phyloP scores from a whole-genome alignment of 805 yeast species.

The Wickerhamomyces rabaulensis region DNA sequence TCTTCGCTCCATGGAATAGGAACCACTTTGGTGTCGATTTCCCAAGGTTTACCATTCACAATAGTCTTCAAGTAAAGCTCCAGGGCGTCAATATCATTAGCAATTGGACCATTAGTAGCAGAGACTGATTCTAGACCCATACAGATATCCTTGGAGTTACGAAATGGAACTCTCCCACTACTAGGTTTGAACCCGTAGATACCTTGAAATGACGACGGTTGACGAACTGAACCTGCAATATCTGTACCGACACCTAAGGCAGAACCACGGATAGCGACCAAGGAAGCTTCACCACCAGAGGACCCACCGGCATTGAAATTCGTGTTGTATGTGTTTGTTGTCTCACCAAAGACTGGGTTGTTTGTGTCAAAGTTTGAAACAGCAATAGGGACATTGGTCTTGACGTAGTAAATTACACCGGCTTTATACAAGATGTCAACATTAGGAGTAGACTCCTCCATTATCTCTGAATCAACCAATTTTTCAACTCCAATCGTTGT shows the following conservation, averaged over 20 bases:
- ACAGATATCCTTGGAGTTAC: constrained; percentile 26
- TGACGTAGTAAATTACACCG: constrained; percentile 20
- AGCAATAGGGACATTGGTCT: constrained; percentile 46
- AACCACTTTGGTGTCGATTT: constrained; percentile 32
- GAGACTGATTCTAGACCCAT: constrained; percentile 35
- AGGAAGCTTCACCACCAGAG: constrained; percentile 47
- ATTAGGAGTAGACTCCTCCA: constrained; percentile 29
- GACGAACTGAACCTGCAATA: constrained; percentile 45
- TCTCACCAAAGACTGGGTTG: constrained; percentile 38
- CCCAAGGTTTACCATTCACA: constrained; percentile 32
- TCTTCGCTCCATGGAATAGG: constrained; percentile 34
- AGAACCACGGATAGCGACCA: constrained; percentile 36
- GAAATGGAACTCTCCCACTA: constrained; percentile 35
- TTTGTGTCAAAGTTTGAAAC: constrained; percentile 40
- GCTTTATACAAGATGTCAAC: constrained; percentile 27
- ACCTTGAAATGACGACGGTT: constrained; percentile 39
- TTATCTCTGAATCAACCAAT: constrained; percentile 28
- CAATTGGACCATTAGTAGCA: constrained; percentile 41
- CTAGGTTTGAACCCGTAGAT: constrained; percentile 39
- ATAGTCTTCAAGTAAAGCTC: constrained; percentile 26
- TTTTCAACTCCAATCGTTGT: constrained; percentile 42
- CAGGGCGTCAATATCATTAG: constrained; percentile 29
- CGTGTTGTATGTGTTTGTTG: constrained; percentile 38
- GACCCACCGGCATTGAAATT: constrained; percentile 42
- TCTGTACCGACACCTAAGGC: constrained; percentile 45